phyloP scores from a whole-genome alignment of 345 rosid genomes.

The Durio zibethinus region DNA sequence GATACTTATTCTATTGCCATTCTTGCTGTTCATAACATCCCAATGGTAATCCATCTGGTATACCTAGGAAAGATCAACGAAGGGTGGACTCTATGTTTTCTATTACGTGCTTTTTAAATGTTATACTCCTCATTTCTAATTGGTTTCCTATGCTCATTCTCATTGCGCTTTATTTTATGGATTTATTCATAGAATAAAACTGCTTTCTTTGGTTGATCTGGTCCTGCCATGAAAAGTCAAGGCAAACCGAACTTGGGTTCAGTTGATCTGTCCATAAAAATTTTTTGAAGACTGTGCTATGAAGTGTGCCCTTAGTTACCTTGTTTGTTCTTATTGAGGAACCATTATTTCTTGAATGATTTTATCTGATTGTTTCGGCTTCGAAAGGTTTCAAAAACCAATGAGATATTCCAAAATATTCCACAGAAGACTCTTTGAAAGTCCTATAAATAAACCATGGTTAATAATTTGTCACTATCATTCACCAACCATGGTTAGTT shows the following conservation, averaged over 20 bases:
- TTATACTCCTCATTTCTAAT: too few relatives aligned
- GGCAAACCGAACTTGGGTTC: background rate
- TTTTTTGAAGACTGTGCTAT: background rate
- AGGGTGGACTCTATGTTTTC: too few relatives aligned
- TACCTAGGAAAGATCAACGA: too few relatives aligned
- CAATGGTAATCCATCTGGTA: too few relatives aligned
- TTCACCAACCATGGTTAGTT: slow-evolving; percentile 1
- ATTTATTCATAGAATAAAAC: background rate
- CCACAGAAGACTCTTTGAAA: background rate
- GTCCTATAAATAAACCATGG: slow-evolving; percentile 1
- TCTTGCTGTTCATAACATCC: too few relatives aligned
- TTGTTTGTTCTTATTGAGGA: background rate
- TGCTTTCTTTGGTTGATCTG: background rate
- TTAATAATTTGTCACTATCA: background rate
- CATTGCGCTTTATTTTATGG: background rate
- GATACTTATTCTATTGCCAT: too few relatives aligned
- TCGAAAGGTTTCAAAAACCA: background rate
- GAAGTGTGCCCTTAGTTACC: background rate
- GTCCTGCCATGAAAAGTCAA: background rate
- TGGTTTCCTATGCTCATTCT: too few relatives aligned
- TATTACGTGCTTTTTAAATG: too few relatives aligned
- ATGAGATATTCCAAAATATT: background rate
- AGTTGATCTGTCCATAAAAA: background rate
- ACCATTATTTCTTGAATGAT: background rate
- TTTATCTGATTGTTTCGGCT: background rate